phyloP scores from a whole-genome alignment of 306 rosid species.

The Malus asiatica region DNA sequence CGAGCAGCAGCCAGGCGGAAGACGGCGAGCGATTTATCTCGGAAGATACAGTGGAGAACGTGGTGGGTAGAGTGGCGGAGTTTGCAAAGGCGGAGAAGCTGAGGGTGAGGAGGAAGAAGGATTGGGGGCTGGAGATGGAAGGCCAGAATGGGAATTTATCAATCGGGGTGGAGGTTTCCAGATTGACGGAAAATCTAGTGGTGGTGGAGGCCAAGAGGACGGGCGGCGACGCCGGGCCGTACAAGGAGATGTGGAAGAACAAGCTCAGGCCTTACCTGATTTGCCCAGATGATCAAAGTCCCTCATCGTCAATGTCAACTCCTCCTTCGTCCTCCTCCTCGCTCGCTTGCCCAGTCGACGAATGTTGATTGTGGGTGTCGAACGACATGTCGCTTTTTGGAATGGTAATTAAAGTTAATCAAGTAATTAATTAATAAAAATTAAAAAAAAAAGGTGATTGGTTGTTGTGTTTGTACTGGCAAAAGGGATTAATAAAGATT shows the following conservation, averaged over 20 bases:
- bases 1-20: background rate
- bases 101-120: slow-evolving; percentile 35
- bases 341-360: background rate
- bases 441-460: background rate
- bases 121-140: slow-evolving; percentile 42
- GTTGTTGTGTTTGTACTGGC: background rate
- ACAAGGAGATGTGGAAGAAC: slow-evolving; percentile 34
- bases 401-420: background rate
- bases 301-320: background rate
- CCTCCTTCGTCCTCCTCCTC: background rate
- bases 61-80: slow-evolving; percentile 28
- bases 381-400: background rate
- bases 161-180: slow-evolving; percentile 31
- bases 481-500: background rate
- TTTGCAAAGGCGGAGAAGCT: slow-evolving; percentile 35
- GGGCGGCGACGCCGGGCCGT: slow-evolving; percentile 22
- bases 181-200: slow-evolving; percentile 38
- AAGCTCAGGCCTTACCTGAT: slow-evolving; percentile 31
- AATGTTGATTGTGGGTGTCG: background rate
- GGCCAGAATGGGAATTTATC: slow-evolving; percentile 28
- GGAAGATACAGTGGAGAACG: slow-evolving; percentile 27
- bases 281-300: background rate
- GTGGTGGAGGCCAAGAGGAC: slow-evolving; percentile 54
- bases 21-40: slow-evolving; percentile 33
- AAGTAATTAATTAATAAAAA: background rate